Evolutionary conservation across 2,329 filamentous ascomycete species (phyloP).

Genomic region (Aspergillus novoparasiticus): DNA sequence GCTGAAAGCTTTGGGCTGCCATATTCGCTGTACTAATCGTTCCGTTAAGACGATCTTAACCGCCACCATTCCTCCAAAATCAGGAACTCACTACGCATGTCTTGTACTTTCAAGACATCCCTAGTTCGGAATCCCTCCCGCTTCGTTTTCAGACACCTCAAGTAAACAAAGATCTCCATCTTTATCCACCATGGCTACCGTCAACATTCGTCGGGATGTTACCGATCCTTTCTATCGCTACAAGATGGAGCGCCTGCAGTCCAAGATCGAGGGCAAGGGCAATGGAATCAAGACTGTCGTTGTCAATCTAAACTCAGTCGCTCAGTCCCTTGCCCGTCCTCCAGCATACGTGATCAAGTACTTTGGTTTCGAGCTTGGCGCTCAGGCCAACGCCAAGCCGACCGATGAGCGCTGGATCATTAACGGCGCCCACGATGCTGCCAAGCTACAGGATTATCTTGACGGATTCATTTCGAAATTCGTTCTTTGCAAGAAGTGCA

Average conservation of each 20-base stretch:
- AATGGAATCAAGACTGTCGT: conserved; percentile 99
- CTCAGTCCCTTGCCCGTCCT: conserved; percentile 86
- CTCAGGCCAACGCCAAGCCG: conserved; percentile 97
- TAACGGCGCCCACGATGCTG: conserved; percentile 94
- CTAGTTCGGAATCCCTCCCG: conserved; percentile 47
- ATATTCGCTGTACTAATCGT: conserved; percentile 30
- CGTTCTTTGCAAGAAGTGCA: conserved; percentile 99
- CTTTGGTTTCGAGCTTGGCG: conserved; percentile 97
- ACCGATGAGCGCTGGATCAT: conserved; percentile 99
- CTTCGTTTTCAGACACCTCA: conserved; percentile 33
- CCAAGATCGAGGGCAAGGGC: conserved; percentile 99
- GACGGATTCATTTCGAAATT: conserved; percentile 99
- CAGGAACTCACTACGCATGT: conserved; percentile 57
- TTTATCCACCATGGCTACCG: conserved; percentile 79
- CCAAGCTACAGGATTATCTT: conserved; percentile 96
- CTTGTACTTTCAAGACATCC: conserved; percentile 53
- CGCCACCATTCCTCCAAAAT: conserved; percentile 36
- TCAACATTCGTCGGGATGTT: conserved; percentile 98
- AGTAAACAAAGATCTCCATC: conserved; percentile 30
- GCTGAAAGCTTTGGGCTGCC: conserved; percentile 62
- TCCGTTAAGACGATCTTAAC: conserved; percentile 27
- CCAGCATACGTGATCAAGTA: conserved; percentile 98
- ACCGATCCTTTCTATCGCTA: conserved; percentile 99
- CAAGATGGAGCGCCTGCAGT: conserved; percentile 99
- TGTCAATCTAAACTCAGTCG: conserved; percentile 93